Conservation (phyloP, 2,329 filamentous ascomycete species). For the Epichloe scottii region DNA sequence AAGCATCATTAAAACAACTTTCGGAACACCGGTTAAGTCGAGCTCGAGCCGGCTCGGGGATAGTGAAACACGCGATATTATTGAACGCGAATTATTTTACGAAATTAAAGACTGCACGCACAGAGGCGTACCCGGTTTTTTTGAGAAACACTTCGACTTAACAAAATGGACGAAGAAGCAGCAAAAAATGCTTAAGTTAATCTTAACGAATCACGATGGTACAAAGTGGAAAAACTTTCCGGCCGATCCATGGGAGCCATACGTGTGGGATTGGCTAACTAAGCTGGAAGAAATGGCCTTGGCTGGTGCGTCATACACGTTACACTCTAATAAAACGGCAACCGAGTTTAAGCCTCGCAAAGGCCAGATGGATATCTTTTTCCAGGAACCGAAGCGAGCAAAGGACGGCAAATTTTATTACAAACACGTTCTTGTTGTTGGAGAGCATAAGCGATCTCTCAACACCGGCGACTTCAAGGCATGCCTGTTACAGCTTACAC, state of each 20-base stretch:
- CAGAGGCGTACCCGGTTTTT: conserved; percentile 9
- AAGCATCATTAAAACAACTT: not conserved
- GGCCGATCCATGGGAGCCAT: conserved; percentile 4
- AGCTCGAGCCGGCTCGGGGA: conserved; percentile 5
- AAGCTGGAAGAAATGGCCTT: conserved; percentile 6
- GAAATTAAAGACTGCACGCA: conserved; percentile 9
- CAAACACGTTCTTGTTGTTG: conserved; percentile 11
- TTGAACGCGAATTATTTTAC: conserved; percentile 6
- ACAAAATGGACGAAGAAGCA: conserved; percentile 7
- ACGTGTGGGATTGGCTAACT: conserved; percentile 2
- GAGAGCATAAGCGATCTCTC: conserved; percentile 10
- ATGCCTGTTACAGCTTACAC: conserved; percentile 10
- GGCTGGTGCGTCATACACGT: conserved; percentile 7
- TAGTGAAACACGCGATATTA: conserved; percentile 5
- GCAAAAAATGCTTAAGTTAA: conserved; percentile 3
- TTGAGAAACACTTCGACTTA: conserved; percentile 8
- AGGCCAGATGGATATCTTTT: conserved; percentile 13
- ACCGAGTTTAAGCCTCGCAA: conserved; percentile 10
- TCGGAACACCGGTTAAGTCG: conserved; percentile 5
- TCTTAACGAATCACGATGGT: conserved; percentile 7
- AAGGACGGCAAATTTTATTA: conserved; percentile 5
- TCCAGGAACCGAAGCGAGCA: conserved; percentile 5
- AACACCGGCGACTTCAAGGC: conserved; percentile 8
- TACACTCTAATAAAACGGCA: conserved; percentile 9
- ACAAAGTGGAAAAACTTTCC: conserved; percentile 9